These are phyloP conservation scores for Ophiocordyceps sinensis DNA, from an alignment of 2,329 filamentous ascomycete genomes.

Conservation along the genomic window DNA sequence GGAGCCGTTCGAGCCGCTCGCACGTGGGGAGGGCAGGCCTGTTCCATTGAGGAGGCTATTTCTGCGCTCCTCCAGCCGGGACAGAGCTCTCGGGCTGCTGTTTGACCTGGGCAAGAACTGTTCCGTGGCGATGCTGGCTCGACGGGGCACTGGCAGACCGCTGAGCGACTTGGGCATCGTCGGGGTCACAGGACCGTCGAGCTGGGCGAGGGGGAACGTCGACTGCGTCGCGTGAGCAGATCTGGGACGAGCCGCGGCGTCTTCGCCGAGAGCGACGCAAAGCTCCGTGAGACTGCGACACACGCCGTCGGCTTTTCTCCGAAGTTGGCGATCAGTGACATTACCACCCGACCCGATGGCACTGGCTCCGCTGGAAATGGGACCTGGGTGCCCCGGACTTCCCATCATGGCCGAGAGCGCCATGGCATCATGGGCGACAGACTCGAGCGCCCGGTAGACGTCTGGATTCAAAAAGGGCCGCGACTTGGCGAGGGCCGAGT, in stretches of 20 bases:
- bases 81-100: conserved; percentile 31
- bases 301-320: conserved; percentile 82
- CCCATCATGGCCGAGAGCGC: conserved; percentile 67
- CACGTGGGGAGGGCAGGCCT: conserved; percentile 31
- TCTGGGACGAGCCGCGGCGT: conserved; percentile 14
- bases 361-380: conserved; percentile 53
- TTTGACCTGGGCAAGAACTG: conserved; percentile 21
- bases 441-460: conserved; percentile 67
- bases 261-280: conserved; percentile 67
- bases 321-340: conserved; percentile 67
- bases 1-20: conserved; percentile 21
- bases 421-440: conserved; percentile 68
- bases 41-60: conserved; percentile 29
- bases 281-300: conserved; percentile 88
- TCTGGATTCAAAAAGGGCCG: conserved; percentile 54
- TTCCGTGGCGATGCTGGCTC: conserved; percentile 27
- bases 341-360: conserved; percentile 38
- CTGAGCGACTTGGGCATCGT: conserved; percentile 27
- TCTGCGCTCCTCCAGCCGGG: conserved; percentile 39
- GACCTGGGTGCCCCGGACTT: conserved; percentile 50
- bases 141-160: conserved; percentile 21
- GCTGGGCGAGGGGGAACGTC: conserved; percentile 7
- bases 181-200: conserved; percentile 24
- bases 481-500: conserved; percentile 67
- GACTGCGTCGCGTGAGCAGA: conserved; percentile 3